A percentile compares a stretch with the other conserved stretches of the same genome.
These are phyloP conservation scores for Elasticomyces elasticus DNA, from an alignment of 495 filamentous ascomycete genomes.

Conservation along the genomic window DNA sequence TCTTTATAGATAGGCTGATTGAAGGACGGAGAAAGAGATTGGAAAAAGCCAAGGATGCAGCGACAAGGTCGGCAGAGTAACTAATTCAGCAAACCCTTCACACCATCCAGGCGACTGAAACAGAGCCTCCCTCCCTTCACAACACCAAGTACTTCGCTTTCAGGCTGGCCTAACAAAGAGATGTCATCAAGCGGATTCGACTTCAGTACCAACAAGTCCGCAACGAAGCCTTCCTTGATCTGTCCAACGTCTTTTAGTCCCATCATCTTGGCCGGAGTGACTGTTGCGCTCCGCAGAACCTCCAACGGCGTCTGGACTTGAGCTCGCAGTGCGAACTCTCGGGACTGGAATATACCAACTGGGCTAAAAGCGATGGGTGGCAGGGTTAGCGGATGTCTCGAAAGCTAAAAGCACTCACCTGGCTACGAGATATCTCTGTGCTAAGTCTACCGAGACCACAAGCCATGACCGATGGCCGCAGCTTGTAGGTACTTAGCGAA, in stretches of 20 bases:
- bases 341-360: constrained; percentile 34
- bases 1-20: background rate
- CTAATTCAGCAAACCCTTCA: background rate
- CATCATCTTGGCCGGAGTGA: background rate
- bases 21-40: background rate
- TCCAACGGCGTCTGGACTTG: background rate
- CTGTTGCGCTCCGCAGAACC: background rate
- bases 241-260: constrained; percentile 38
- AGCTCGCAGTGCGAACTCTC: background rate
- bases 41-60: too few relatives aligned
- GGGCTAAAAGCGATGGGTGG: too few relatives aligned
- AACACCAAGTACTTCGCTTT: background rate
- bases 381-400: too few relatives aligned
- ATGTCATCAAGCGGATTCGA: constrained; percentile 42
- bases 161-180: constrained; percentile 22
- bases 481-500: too few relatives aligned
- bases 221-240: constrained; percentile 24
- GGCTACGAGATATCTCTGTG: too few relatives aligned
- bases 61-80: too few relatives aligned
- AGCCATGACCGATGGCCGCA: too few relatives aligned
- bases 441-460: too few relatives aligned
- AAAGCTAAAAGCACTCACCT: too few relatives aligned
- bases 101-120: background rate
- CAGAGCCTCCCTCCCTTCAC: background rate
- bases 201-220: constrained; percentile 9